A percentile compares a stretch with the other conserved stretches of the same genome.
These are phyloP conservation scores for Vitis labrusca DNA, from an alignment of 164 flowering plant species.

Conservation along the genomic window DNA sequence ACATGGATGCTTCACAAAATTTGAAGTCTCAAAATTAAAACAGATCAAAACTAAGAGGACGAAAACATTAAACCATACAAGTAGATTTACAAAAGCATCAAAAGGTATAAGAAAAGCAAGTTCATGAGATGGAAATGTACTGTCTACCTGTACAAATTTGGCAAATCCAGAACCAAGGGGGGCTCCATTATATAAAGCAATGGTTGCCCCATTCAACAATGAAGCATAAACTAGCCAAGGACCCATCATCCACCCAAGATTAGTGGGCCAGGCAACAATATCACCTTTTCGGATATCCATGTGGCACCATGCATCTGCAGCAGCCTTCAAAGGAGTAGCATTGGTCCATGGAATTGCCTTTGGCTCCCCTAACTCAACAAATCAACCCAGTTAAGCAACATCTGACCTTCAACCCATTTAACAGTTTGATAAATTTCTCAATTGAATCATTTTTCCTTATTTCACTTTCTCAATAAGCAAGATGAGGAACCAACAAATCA, in stretches of 20 bases:
- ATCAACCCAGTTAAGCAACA: constrained; percentile 6
- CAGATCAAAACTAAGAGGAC: too few relatives aligned
- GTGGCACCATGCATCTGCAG: constrained; percentile 98
- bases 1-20: too few relatives aligned
- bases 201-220: constrained; percentile 83
- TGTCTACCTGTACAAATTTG: constrained; percentile 87
- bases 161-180: constrained; percentile 90
- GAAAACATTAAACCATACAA: neutral
- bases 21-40: too few relatives aligned
- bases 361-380: constrained; percentile 71
- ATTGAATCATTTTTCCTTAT: too few relatives aligned
- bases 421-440: too few relatives aligned
- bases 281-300: constrained; percentile 89
- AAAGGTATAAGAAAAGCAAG: neutral
- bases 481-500: too few relatives aligned
- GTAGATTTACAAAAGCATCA: neutral
- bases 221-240: constrained; percentile 98
- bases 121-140: neutral
- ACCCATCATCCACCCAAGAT: constrained; percentile 99
- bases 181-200: constrained; percentile 93
- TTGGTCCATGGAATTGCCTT: constrained; percentile 97
- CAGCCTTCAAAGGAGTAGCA: constrained; percentile 86
- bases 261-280: constrained; percentile 93
- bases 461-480: too few relatives aligned
- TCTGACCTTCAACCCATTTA: neutral